These are phyloP conservation scores for Amphibolis antarctica DNA, from an alignment of 106 monocot genomes.

Conservation along the genomic window DNA sequence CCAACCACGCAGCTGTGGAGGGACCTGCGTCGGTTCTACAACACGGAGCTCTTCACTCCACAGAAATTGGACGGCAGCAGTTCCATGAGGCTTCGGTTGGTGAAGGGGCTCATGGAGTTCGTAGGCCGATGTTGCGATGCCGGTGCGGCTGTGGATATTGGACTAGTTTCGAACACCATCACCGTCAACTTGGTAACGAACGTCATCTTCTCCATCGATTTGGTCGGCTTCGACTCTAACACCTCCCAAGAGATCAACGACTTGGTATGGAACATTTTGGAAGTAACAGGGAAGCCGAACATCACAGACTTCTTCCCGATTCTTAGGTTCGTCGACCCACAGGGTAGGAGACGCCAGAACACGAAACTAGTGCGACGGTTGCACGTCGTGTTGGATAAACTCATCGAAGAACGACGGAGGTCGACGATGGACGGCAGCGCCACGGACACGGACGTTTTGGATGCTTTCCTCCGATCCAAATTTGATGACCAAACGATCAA, in stretches of 20 bases:
- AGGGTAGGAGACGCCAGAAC: constrained; percentile 12
- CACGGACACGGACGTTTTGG: background rate
- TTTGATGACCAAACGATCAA: background rate
- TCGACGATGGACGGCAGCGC: background rate
- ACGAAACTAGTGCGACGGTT: background rate
- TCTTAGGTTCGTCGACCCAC: constrained; percentile 16
- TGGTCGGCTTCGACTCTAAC: background rate
- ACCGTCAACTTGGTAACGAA: constrained; percentile 3
- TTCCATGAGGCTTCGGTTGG: constrained; percentile 11
- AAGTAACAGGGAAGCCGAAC: constrained; percentile 19
- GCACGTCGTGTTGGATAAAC: constrained; percentile 3
- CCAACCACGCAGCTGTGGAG: constrained; percentile 17
- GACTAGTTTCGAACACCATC: constrained; percentile 2
- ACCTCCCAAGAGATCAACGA: constrained; percentile 3
- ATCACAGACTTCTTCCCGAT: constrained; percentile 25
- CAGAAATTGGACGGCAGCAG: constrained; percentile 16
- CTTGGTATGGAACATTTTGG: constrained; percentile 8
- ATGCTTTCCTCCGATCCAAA: background rate
- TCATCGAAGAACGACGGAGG: constrained; percentile 4
- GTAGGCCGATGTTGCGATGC: background rate
- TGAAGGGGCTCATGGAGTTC: constrained; percentile 14
- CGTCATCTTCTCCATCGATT: constrained; percentile 11
- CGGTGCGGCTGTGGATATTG: constrained; percentile 16
- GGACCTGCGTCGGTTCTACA: constrained; percentile 19
- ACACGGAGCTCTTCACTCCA: constrained; percentile 4